Conservation (phyloP, 805 yeast species). For the Kazachstania psychrophila region DNA sequence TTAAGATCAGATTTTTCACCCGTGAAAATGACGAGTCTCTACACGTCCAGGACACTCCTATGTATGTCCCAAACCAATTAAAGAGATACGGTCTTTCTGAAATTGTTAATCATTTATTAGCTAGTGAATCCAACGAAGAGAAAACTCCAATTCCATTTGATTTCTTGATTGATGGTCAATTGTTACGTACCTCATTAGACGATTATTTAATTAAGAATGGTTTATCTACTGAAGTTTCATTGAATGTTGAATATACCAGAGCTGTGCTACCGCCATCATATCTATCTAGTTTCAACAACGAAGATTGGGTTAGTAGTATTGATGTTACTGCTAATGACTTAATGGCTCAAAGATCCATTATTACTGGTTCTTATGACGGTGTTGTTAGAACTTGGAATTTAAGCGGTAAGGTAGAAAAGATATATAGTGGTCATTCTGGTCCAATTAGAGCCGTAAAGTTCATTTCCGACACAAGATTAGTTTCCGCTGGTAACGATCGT, state of each 20-base stretch:
- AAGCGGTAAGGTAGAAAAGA: conserved; percentile 71
- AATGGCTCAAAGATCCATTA: conserved; percentile 38
- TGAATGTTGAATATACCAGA: conserved; percentile 81
- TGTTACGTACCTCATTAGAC: conserved; percentile 68
- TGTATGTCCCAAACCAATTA: conserved; percentile 76
- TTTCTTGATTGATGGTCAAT: conserved; percentile 76
- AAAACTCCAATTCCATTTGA: conserved; percentile 73
- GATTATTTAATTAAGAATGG: conserved; percentile 72
- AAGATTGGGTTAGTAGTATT: conserved; percentile 86
- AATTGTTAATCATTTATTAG: conserved; percentile 81
- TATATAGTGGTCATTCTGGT: conserved; percentile 80
- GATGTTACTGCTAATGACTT: conserved; percentile 26
- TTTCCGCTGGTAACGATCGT: conserved; percentile 84
- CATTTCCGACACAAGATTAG: conserved; percentile 64
- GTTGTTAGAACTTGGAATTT: conserved; percentile 81
- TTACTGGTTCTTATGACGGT: conserved; percentile 92
- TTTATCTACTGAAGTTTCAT: conserved; percentile 67
- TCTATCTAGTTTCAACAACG: conserved; percentile 78
- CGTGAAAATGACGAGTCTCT: conserved; percentile 69
- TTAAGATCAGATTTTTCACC: conserved; percentile 76
- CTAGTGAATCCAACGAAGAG: conserved; percentile 28
- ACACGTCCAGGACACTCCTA: conserved; percentile 69
- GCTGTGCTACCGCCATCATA: conserved; percentile 92
- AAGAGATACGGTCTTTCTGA: conserved; percentile 91
- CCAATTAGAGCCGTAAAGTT: conserved; percentile 78